Evolutionary conservation across 2,329 filamentous ascomycete species (phyloP).

Genomic region (Pseudocercospora pini-densiflorae): DNA sequence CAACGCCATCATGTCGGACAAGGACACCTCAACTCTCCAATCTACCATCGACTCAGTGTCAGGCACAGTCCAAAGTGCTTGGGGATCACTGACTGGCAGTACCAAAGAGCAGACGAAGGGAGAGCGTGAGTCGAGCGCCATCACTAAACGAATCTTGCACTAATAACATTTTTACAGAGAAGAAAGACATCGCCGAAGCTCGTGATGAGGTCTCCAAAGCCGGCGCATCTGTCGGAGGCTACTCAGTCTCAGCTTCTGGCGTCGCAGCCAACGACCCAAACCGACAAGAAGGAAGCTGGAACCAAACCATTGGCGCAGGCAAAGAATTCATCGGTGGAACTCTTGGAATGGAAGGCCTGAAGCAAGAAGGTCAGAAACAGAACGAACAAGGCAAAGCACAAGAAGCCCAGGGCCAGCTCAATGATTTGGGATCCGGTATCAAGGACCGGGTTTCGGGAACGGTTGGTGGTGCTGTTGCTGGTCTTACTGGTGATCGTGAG

Average conservation of each 20-base stretch:
- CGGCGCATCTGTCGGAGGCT: slow-evolving; percentile 72
- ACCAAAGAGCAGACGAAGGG: slow-evolving; percentile 63
- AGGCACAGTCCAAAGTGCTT: slow-evolving; percentile 71
- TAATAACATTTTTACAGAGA: slow-evolving; percentile 50
- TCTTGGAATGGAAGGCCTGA: slow-evolving; percentile 75
- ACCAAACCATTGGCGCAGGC: slow-evolving; percentile 84
- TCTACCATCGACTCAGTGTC: slow-evolving; percentile 69
- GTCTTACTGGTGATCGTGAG: slow-evolving; percentile 59
- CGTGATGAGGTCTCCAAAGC: slow-evolving; percentile 78
- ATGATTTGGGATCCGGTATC: slow-evolving; percentile 70
- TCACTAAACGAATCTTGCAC: neutral
- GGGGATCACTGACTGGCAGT: slow-evolving; percentile 76
- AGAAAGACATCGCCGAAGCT: slow-evolving; percentile 66
- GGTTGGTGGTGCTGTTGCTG: slow-evolving; percentile 72
- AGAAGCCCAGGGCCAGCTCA: slow-evolving; percentile 81
- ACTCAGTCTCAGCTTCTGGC: slow-evolving; percentile 71
- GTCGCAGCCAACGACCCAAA: slow-evolving; percentile 74
- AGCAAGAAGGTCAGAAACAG: slow-evolving; percentile 74
- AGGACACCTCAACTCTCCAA: slow-evolving; percentile 75
- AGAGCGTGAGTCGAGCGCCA: slow-evolving; percentile 14
- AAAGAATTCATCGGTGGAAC: slow-evolving; percentile 82
- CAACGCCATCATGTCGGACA: slow-evolving; percentile 44
- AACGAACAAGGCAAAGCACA: slow-evolving; percentile 79
- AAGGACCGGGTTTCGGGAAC: slow-evolving; percentile 53
- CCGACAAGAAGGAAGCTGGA: slow-evolving; percentile 74